A percentile compares a stretch with the other conserved stretches of the same genome.
Evolutionary conservation across 441 rosid species (phyloP).

Genomic region (Dalechampia spathulata): DNA sequence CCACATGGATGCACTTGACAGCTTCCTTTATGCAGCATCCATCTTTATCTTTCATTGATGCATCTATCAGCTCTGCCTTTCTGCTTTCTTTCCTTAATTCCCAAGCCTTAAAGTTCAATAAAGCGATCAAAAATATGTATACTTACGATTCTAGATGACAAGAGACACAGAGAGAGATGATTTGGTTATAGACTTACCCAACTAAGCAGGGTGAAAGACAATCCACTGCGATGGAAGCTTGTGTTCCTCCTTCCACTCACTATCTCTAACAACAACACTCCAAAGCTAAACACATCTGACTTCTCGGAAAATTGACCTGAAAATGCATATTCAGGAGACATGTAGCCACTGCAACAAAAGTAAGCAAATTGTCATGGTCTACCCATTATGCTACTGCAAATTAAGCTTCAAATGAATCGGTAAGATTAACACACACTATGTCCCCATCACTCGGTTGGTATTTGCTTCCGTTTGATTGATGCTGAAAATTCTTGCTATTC

Average conservation of each 20-base stretch:
- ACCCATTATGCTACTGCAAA: neutral
- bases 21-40: slow-evolving; percentile 2
- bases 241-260: too few species aligned
- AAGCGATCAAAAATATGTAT: too few species aligned
- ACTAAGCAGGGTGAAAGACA: slow-evolving; percentile 3
- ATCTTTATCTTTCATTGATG: neutral
- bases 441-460: slow-evolving; percentile 9
- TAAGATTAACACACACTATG: neutral
- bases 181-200: neutral
- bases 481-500: slow-evolving; percentile 7
- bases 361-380: too few species aligned
- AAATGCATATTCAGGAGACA: too few species aligned
- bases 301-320: too few species aligned
- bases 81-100: slow-evolving; percentile 7
- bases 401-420: neutral
- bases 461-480: too few species aligned
- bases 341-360: neutral
- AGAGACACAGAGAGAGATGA: neutral
- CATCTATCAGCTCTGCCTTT: slow-evolving; percentile 1
- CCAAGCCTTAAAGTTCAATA: neutral
- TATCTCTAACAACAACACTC: too few species aligned
- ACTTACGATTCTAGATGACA: too few species aligned
- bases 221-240: slow-evolving; percentile 11
- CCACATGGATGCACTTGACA: too few species aligned
- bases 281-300: too few species aligned